These are phyloP conservation scores for Penicillium sp. DNA, from an alignment of 2,329 filamentous ascomycete species.

Conservation along the genomic window DNA sequence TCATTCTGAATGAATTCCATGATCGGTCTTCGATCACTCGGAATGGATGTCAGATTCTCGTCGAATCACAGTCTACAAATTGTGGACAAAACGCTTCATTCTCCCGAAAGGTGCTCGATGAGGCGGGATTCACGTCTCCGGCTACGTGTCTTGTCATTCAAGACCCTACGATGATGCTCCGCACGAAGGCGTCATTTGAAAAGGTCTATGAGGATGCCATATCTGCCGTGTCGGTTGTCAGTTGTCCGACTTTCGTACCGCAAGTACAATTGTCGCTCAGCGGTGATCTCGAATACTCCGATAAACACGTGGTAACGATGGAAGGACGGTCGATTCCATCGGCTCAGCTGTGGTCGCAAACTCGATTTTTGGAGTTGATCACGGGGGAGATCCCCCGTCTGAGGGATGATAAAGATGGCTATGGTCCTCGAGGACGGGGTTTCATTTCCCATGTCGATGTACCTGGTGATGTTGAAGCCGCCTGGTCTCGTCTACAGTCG, in stretches of 20 bases:
- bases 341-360: slow-evolving; percentile 37
- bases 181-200: slow-evolving; percentile 46
- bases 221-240: slow-evolving; percentile 22
- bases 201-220: slow-evolving; percentile 35
- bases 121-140: slow-evolving; percentile 21
- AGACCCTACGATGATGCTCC: slow-evolving; percentile 49
- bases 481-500: slow-evolving; percentile 28
- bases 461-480: slow-evolving; percentile 36
- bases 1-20: slow-evolving; percentile 32
- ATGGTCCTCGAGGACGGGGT: slow-evolving; percentile 46
- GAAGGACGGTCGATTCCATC: slow-evolving; percentile 1
- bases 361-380: slow-evolving; percentile 45
- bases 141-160: slow-evolving; percentile 42
- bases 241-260: slow-evolving; percentile 25
- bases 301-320: neutral
- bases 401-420: slow-evolving; percentile 45
- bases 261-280: slow-evolving; percentile 6
- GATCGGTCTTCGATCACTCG: slow-evolving; percentile 24
- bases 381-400: slow-evolving; percentile 48
- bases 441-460: slow-evolving; percentile 50
- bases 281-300: slow-evolving; percentile 8
- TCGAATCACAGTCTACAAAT: slow-evolving; percentile 50
- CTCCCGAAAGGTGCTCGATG: slow-evolving; percentile 38
- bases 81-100: slow-evolving; percentile 48
- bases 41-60: slow-evolving; percentile 34